Evolutionary conservation across 805 yeast species (phyloP).

Genomic region (Lachancea thermotolerans): DNA sequence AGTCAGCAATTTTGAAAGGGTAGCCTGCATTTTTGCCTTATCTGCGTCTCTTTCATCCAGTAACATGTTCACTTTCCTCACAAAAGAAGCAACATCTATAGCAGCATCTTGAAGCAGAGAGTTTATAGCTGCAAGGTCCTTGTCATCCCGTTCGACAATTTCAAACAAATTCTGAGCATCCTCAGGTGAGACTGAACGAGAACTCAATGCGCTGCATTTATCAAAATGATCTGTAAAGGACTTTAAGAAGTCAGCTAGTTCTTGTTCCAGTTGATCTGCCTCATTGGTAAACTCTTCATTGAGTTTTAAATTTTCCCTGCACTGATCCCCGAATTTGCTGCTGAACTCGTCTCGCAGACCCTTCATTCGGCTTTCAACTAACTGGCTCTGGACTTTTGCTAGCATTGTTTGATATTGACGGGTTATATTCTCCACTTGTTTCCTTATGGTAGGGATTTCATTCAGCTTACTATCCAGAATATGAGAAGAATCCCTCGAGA

Average conservation of each 20-base stretch:
- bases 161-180: conserved; percentile 37
- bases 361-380: conserved; percentile 21
- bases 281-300: conserved; percentile 42
- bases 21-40: conserved; percentile 14
- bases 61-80: conserved; percentile 25
- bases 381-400: conserved; percentile 23
- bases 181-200: conserved; percentile 20
- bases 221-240: conserved; percentile 79
- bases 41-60: conserved; percentile 26
- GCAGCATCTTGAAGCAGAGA: conserved; percentile 38
- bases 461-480: conserved; percentile 27
- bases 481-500: conserved; percentile 35
- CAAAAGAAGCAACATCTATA: conserved; percentile 22
- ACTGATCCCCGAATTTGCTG: conserved; percentile 19
- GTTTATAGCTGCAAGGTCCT: conserved; percentile 52
- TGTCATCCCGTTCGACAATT: conserved; percentile 46
- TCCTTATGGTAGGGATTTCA: conserved; percentile 27
- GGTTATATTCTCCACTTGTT: conserved; percentile 27
- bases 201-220: conserved; percentile 47
- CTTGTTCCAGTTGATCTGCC: conserved; percentile 49
- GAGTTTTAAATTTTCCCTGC: conserved; percentile 17
- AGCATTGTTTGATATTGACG: conserved; percentile 26
- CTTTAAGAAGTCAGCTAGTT: conserved; percentile 60
- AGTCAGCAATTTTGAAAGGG: conserved; percentile 14
- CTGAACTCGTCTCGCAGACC: conserved; percentile 15